Evolutionary conservation across 768 basidiomycete genomes (phyloP).

Genomic region (Boletus fagicola): DNA sequence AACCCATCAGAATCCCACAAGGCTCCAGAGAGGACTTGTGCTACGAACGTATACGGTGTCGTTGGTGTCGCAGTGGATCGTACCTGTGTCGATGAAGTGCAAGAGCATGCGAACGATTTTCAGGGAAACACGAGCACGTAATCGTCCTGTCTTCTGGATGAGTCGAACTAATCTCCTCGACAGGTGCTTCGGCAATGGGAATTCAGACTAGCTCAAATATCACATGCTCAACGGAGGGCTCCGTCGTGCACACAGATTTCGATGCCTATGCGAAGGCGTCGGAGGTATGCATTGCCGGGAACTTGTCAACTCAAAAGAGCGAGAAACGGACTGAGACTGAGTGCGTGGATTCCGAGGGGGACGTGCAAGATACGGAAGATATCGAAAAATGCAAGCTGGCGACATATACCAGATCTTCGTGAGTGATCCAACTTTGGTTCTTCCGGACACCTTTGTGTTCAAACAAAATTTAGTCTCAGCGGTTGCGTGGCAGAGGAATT

Average conservation of each 20-base stretch:
- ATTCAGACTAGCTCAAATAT: background rate
- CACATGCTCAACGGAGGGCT: background rate
- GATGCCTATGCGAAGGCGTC: background rate
- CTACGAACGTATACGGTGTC: background rate
- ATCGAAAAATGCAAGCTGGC: background rate
- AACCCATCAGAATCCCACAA: background rate
- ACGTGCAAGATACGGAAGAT: background rate
- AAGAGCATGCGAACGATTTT: background rate
- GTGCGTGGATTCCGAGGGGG: background rate
- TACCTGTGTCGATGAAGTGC: background rate
- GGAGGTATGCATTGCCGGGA: background rate
- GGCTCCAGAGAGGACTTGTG: background rate
- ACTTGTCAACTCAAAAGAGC: background rate
- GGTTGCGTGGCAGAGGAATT: background rate
- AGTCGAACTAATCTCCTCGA: background rate
- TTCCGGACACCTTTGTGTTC: background rate
- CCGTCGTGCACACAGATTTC: background rate
- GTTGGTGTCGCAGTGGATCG: background rate
- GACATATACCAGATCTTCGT: background rate
- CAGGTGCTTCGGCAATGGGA: background rate
- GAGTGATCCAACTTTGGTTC: background rate
- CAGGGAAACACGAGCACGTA: background rate
- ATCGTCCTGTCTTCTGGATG: background rate
- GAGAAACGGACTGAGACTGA: background rate
- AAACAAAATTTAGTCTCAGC: background rate